Percentiles rank a stretch among this genome's conserved stretches.
Evolutionary conservation across 1,284 basidiomycete genomes (phyloP).

Genomic region (Puccinia horiana): DNA sequence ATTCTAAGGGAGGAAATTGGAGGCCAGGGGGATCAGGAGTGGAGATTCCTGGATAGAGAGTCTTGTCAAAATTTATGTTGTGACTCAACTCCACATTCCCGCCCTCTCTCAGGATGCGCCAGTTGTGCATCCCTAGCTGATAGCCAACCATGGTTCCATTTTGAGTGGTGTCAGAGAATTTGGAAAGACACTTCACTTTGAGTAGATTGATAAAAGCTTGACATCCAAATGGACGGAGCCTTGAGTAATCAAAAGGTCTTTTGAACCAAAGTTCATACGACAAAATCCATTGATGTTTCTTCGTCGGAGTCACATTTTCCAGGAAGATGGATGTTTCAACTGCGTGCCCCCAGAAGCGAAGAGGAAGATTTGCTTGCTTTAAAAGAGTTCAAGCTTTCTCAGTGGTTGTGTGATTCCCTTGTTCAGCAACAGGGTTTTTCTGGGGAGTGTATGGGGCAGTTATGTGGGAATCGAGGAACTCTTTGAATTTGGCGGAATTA

Average conservation of each 20-base stretch:
- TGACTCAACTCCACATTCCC: too few relatives aligned
- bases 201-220: background rate
- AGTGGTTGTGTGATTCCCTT: background rate
- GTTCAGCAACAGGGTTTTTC: background rate
- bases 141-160: background rate
- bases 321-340: background rate
- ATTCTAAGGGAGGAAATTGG: background rate
- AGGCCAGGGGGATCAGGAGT: background rate
- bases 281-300: background rate
- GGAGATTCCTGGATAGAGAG: too few relatives aligned
- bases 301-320: too few relatives aligned
- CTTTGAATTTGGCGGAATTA: too few relatives aligned
- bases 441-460: constrained; percentile 4
- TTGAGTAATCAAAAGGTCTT: too few relatives aligned
- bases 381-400: background rate
- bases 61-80: too few relatives aligned
- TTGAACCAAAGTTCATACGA: background rate
- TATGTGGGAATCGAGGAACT: background rate
- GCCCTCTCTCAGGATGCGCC: too few relatives aligned
- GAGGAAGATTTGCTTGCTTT: background rate
- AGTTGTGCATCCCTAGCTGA: too few relatives aligned
- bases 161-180: background rate
- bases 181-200: background rate
- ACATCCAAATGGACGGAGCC: constrained; percentile 10
- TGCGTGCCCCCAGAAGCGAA: background rate